Percentiles rank a stretch among this genome's conserved stretches.
phyloP scores from a whole-genome alignment of 306 rosid genomes.

The Dicorynia guianensis region DNA sequence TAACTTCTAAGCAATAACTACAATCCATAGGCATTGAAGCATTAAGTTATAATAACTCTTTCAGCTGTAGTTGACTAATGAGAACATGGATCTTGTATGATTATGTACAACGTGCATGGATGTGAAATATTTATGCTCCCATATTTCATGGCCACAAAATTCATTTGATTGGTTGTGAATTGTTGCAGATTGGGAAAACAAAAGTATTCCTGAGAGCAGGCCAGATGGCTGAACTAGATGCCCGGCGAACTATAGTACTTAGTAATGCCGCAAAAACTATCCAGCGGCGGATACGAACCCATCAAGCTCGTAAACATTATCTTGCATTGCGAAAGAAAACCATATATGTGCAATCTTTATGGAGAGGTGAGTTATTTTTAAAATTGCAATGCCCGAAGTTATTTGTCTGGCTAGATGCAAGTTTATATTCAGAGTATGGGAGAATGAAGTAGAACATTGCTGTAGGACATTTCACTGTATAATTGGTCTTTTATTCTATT shows the following conservation, averaged over 20 bases:
- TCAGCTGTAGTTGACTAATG: conserved; percentile 30
- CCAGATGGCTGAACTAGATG: conserved; percentile 99
- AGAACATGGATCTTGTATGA: conserved; percentile 20
- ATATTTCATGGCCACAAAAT: conserved; percentile 34
- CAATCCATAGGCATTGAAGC: conserved; percentile 33
- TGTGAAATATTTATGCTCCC: conserved; percentile 33
- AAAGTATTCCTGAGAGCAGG: conserved; percentile 97
- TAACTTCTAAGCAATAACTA: conserved; percentile 22
- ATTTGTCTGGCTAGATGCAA: conserved; percentile 34
- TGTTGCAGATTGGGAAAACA: conserved; percentile 91
- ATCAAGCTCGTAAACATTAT: conserved; percentile 80
- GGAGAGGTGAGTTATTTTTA: conserved; percentile 76
- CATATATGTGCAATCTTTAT: conserved; percentile 74
- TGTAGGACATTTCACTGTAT: conserved; percentile 30
- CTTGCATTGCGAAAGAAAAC: conserved; percentile 76
- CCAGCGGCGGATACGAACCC: conserved; percentile 83
- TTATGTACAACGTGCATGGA: conserved; percentile 25
- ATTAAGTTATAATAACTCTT: conserved; percentile 36
- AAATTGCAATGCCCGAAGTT: conserved; percentile 32
- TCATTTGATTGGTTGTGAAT: conserved; percentile 42
- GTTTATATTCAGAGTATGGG: conserved; percentile 23
- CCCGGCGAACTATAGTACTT: conserved; percentile 82
- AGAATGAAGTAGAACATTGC: conserved; percentile 34
- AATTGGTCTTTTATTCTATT: conserved; percentile 29
- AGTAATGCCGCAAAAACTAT: conserved; percentile 81